Base-by-base conservation (phyloP, 192 early-diverging fungal species). In the Funneliformis mosseae region DNA sequence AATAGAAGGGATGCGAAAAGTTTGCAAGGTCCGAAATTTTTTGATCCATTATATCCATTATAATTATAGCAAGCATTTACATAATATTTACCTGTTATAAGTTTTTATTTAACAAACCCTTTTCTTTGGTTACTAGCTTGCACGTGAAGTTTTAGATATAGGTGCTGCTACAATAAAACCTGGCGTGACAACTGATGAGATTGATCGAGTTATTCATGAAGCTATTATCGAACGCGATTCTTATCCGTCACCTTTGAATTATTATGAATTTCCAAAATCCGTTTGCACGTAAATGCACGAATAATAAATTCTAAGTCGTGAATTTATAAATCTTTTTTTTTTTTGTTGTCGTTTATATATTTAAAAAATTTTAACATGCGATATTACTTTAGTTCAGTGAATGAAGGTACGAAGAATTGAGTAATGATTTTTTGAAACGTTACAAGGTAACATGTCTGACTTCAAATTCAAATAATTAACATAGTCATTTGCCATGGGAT, bases 221-320 rank as follows among this genome's bases (percentile, higher is more conserved):
- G 98, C 97, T 12, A 94, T 91, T 2, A 90, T 99, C 66, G 96
- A 91, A 83, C 94, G 98, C 67, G 91, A 92, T 69, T 92, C 92
- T 18, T 99, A 99, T 80, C 98, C 98, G 25, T 98, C 97, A 16
- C 95, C 98, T 64, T 88, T 99, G 55, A 98, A 98, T 88, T 99
- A 99, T 88, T 93, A 94, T 84, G 83, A 91, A 46, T 99, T 98
- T 85, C 97, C 97, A 18, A 99, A 99, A 86, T 97, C 96, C 50
- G 91, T 92, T 83, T 99, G 98, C 88, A 97, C 93, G 77, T 91
- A 87, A 76, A 83, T 87, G 41, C 80, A 85, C 33, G 73, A 84
- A 63, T 66, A 55, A 18, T 4, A 39, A 70, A 70, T 70, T 28
- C 33, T 42, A 62, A 38, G 14, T 12, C 80, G 33, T 70, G 67